Conservation (phyloP, 208 protist species). For the Crithidia fasciculata region DNA sequence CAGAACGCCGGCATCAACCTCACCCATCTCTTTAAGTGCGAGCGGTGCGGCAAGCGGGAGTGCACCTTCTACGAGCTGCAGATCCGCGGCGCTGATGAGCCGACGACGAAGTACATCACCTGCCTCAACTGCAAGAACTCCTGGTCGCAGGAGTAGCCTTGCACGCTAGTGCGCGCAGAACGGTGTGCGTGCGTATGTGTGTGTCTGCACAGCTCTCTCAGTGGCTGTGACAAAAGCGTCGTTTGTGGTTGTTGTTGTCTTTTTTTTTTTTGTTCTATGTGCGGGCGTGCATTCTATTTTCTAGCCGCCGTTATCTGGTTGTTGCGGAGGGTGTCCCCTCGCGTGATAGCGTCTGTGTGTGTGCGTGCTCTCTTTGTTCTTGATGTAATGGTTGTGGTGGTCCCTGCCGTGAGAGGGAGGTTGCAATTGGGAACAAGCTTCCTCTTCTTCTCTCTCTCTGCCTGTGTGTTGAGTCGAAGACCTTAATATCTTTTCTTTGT, state of each 20-base stretch:
- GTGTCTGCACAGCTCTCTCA: too few species aligned
- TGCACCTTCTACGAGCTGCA: conserved; percentile 96
- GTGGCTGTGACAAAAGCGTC: background rate
- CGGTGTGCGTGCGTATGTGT: background rate
- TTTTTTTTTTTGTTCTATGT: background rate
- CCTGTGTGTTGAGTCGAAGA: too few species aligned
- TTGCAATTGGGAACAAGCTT: too few species aligned
- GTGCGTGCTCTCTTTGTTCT: background rate
- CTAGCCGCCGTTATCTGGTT: background rate
- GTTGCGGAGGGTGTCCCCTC: background rate
- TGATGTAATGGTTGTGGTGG: background rate
- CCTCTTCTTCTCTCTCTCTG: too few species aligned
- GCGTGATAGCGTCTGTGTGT: background rate
- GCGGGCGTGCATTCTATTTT: background rate
- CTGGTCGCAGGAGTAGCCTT: conserved; percentile 89
- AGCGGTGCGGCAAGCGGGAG: conserved; percentile 75
- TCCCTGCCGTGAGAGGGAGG: too few species aligned
- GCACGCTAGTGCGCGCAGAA: too few species aligned
- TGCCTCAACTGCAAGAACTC: conserved; percentile 92
- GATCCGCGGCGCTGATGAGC: conserved; percentile 97
- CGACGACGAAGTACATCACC: conserved; percentile 96
- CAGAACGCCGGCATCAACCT: conserved; percentile 49
- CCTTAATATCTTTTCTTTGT: too few species aligned
- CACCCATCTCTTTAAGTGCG: conserved; percentile 80
- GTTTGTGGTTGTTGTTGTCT: conserved; percentile 1